Base-by-base conservation (phyloP, 805 yeast genomes). In the Wickerhamiella hasegawae region DNA sequence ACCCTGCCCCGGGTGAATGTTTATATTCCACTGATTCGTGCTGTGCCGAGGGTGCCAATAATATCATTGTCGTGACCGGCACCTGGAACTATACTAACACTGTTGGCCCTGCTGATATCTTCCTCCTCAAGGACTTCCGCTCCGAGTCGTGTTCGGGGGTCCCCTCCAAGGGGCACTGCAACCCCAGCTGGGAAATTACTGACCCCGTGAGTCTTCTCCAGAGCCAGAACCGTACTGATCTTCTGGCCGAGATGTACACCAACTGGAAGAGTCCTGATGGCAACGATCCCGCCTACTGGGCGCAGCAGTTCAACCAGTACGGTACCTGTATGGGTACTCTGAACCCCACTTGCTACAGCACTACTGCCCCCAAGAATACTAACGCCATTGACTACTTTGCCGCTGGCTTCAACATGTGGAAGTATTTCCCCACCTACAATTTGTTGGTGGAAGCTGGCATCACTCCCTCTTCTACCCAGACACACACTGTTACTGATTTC, bases 241-340 rank as follows among this genome's bases (percentile, higher is more conserved):
- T 83, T 32, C 60, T 78, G 32, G 54, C 58, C 1, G 64, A 65
- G 40, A 71, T 85, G 82, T 44, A 58, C 18, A 48, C 48, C 21
- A 57, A 65, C 40, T 85, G 96, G 96, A 76, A 77, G 52, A 76
- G 77, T 47, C 68, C 66, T 48, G 71, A 69, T 33, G 82, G 82
- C 9, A 54, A 68, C 38, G 87, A 78, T 51, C 74, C 70, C 39
- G 52, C 65, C 4, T 59, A 85, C 34, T 85, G 97, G 97, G 65
- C 69, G 24, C 95, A 85, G 56, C 96, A 85, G 57, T 85, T 70
- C 65, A 84, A 85, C 60, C 85, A 85, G 54, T 96, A 85, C 53
- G 96, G 85, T 18, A 83, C 94, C 8, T 85, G 96, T 58, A 74
- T 84, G 66, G 70, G 74, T 32, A 83, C 95, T 1, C 60, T 85